phyloP scores from a whole-genome alignment of 371 early-diverging fungal species.

The Actinomortierella wolfii region DNA sequence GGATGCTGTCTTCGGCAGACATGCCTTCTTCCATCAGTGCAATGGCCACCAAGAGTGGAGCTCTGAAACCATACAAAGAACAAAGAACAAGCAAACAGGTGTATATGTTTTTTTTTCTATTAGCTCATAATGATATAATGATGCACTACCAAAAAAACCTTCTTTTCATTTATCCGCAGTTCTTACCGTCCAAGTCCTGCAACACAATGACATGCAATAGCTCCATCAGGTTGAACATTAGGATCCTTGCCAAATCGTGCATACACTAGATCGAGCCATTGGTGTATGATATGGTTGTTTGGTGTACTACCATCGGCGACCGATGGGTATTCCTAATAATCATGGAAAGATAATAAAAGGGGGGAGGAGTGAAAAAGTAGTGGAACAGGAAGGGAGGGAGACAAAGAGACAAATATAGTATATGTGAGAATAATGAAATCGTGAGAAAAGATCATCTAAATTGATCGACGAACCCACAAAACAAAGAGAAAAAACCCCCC shows the following conservation, averaged over 20 bases:
- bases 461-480: too few relatives aligned
- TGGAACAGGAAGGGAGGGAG: background rate
- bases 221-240: constrained; percentile 17
- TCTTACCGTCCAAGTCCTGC: constrained; percentile 72
- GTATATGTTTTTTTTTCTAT: background rate
- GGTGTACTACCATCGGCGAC: background rate
- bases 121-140: too few relatives aligned
- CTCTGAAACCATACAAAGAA: constrained; percentile 37
- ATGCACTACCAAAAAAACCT: too few relatives aligned
- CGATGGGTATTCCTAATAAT: too few relatives aligned
- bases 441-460: too few relatives aligned
- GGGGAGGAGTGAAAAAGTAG: background rate
- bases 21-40: constrained; percentile 84
- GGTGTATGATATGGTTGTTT: constrained; percentile 50
- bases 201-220: constrained; percentile 86
- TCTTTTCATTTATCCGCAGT: background rate
- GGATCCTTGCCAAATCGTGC: constrained; percentile 47
- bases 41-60: constrained; percentile 73
- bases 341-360: background rate
- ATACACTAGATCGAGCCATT: constrained; percentile 76
- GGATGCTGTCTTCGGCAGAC: constrained; percentile 76
- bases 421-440: too few relatives aligned
- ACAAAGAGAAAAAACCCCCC: too few relatives aligned
- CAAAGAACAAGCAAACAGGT: background rate
- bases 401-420: background rate